These are phyloP conservation scores for Prunus salicina DNA, from an alignment of 306 rosid genomes.

Conservation along the genomic window DNA sequence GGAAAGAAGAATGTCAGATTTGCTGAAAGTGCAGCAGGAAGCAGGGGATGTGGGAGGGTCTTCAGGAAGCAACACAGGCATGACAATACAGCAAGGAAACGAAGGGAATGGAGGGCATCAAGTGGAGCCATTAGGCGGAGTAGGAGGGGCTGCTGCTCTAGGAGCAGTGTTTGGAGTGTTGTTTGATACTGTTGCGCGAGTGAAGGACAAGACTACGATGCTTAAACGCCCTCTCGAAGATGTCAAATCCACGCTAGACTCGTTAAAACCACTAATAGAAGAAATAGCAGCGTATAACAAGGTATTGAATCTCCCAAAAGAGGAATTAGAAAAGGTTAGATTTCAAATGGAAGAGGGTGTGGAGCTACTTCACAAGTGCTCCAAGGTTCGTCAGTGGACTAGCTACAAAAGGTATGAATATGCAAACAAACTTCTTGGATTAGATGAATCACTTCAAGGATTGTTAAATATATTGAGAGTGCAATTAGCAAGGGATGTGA, in stretches of 20 bases:
- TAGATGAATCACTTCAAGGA: background rate
- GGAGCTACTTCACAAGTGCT: background rate
- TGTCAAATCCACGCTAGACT: background rate
- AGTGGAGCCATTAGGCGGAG: background rate
- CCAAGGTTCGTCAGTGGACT: background rate
- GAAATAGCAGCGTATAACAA: background rate
- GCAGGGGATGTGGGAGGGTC: background rate
- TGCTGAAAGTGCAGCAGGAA: background rate
- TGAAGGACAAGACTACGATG: background rate
- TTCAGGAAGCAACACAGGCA: background rate
- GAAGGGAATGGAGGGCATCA: background rate
- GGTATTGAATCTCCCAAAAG: background rate
- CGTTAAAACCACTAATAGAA: background rate
- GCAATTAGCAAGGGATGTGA: background rate
- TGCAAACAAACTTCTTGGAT: background rate
- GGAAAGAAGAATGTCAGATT: background rate
- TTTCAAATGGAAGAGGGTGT: background rate
- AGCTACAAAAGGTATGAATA: background rate
- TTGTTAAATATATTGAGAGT: background rate
- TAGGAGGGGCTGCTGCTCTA: constrained; percentile 1
- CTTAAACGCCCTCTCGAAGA: background rate
- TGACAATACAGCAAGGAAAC: background rate
- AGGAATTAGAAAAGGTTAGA: background rate
- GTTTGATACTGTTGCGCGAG: background rate
- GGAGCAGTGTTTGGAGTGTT: background rate